A percentile compares a stretch with the other conserved stretches of the same genome.
phyloP scores from a whole-genome alignment of 257 asterid genomes.

The Ocimum tenuiflorum region DNA sequence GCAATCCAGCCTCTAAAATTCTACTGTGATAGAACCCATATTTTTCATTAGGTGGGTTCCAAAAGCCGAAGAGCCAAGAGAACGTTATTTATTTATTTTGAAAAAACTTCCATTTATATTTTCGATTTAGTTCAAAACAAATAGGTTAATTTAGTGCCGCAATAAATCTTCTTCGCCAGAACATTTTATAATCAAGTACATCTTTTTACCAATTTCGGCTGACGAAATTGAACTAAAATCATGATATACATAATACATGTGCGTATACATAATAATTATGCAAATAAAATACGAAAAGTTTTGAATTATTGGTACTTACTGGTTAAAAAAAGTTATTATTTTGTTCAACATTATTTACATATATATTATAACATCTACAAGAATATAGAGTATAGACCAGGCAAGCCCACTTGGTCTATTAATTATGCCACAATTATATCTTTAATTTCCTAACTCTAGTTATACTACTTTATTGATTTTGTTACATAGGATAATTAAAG shows the following conservation, averaged over 20 bases:
- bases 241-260: neutral
- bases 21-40: no score
- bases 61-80: neutral
- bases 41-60: neutral
- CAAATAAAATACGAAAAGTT: neutral
- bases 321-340: neutral
- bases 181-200: neutral
- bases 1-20: no score
- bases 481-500: conserved; percentile 11
- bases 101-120: no score
- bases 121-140: neutral
- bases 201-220: neutral
- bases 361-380: neutral
- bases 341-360: neutral
- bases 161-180: neutral
- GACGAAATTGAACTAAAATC: neutral
- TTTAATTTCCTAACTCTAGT: conserved; percentile 2
- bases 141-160: neutral
- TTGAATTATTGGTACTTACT: conserved; percentile 2
- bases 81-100: no score
- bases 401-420: conserved; percentile 9
- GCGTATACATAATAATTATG: neutral
- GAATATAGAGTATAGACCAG: neutral
- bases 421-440: conserved; percentile 1
- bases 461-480: conserved; percentile 5